Evolutionary conservation across 768 basidiomycete genomes (phyloP).

Genomic region (Arthromyces matolae): DNA sequence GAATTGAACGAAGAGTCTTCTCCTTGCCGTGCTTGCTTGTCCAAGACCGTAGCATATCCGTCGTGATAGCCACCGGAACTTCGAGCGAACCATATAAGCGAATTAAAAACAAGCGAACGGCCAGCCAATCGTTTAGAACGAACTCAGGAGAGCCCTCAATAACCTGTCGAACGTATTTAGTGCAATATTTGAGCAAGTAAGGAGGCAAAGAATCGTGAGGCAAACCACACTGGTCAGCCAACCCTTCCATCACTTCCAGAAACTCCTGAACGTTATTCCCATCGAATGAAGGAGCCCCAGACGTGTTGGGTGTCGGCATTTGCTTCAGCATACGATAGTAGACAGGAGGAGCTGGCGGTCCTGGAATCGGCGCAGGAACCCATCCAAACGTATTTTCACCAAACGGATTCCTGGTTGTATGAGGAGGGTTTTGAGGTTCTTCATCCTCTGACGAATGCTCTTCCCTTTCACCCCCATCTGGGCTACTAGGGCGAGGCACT

Average conservation of each 20-base stretch:
- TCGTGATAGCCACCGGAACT: background rate
- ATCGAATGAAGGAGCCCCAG: conserved; percentile 2
- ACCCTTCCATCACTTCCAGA: conserved; percentile 1
- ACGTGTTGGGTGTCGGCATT: background rate
- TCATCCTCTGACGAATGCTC: too few species aligned
- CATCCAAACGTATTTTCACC: too few species aligned
- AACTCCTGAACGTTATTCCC: conserved; percentile 6
- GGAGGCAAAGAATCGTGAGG: background rate
- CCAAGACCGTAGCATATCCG: conserved; percentile 4
- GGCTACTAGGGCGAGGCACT: too few species aligned
- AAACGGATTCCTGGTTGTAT: too few species aligned
- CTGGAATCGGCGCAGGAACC: too few species aligned
- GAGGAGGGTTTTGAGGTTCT: too few species aligned
- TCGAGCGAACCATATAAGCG: conserved; percentile 8
- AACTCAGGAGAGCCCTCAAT: background rate
- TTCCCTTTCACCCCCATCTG: too few species aligned
- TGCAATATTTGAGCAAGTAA: conserved; percentile 5
- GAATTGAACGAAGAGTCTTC: background rate
- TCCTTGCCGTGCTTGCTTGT: background rate
- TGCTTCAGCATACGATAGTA: background rate
- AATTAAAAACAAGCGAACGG: background rate
- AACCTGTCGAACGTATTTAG: background rate
- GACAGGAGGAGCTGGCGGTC: too few species aligned
- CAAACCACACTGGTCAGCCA: background rate
- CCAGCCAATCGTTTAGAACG: conserved; percentile 2